Percentiles rank a stretch among this genome's conserved stretches.
Conservation (phyloP, 352 stramenopile genomes). For the Pythium dissotocum region DNA sequence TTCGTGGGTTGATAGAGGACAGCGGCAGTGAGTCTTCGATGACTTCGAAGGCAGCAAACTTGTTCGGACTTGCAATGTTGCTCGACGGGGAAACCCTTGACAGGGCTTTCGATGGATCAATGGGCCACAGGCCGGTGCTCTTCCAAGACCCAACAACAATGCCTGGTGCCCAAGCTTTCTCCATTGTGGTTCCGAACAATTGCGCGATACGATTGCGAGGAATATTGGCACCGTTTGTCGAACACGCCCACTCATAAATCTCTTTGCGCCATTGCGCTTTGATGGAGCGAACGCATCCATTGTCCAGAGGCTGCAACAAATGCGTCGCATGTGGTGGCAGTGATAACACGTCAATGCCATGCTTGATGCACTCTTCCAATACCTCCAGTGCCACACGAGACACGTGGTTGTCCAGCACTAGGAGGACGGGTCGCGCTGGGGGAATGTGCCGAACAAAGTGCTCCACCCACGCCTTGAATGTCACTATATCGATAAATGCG, state of each 20-base stretch:
- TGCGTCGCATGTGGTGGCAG: slow-evolving; percentile 15
- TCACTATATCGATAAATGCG: slow-evolving; percentile 14
- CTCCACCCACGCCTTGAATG: slow-evolving; percentile 9
- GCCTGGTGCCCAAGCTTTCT: background rate
- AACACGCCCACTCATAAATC: background rate
- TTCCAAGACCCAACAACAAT: background rate
- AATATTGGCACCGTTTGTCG: background rate
- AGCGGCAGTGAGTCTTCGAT: background rate
- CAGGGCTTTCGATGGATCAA: background rate
- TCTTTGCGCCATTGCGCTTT: slow-evolving; percentile 11
- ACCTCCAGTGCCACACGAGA: slow-evolving; percentile 8
- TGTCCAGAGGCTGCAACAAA: slow-evolving; percentile 11
- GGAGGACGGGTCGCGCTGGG: background rate
- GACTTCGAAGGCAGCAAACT: background rate
- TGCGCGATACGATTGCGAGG: background rate
- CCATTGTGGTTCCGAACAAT: background rate
- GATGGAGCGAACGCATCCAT: slow-evolving; percentile 12
- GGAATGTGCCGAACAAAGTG: slow-evolving; percentile 15
- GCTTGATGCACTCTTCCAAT: background rate
- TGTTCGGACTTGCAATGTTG: background rate
- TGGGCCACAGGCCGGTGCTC: background rate
- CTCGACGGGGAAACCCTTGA: background rate
- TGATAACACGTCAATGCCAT: slow-evolving; percentile 2
- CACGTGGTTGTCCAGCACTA: slow-evolving; percentile 12
- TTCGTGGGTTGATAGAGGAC: background rate